These are phyloP conservation scores for Hondaea fermentalgiana DNA, from an alignment of 108 stramenopile genomes.

Conservation along the genomic window DNA sequence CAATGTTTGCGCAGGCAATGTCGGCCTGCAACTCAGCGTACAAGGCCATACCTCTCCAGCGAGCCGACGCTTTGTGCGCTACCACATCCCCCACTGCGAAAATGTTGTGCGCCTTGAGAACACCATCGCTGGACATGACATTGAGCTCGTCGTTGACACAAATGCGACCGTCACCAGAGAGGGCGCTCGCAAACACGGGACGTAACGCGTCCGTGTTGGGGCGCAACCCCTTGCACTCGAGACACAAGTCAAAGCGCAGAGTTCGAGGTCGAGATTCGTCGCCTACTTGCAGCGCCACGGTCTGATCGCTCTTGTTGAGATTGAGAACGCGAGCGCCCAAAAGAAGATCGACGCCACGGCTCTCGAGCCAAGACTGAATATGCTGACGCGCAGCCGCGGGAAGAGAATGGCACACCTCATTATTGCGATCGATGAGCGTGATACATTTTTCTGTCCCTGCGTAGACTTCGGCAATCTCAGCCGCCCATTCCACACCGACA, in stretches of 20 bases:
- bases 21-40: slow-evolving; percentile 1
- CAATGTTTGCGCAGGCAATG: neutral
- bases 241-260: neutral
- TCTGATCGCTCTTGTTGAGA: neutral
- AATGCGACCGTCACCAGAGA: neutral
- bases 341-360: neutral
- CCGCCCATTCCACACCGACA: neutral
- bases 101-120: neutral
- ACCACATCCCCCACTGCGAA: neutral
- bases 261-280: neutral
- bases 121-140: neutral
- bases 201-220: neutral
- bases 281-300: neutral
- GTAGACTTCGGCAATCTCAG: neutral
- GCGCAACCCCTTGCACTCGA: neutral
- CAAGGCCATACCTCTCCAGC: neutral
- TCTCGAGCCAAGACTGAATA: neutral
- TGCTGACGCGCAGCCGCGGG: neutral
- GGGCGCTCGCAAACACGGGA: neutral
- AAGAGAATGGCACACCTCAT: neutral
- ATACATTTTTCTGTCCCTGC: neutral
- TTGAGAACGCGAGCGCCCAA: neutral
- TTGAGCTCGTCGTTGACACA: neutral
- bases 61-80: neutral
- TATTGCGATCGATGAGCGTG: neutral